Evolutionary conservation across 768 basidiomycete genomes (phyloP), one percentile per base, ranked within the genome.

Genomic region (Artomyces pyxidatus): DNA sequence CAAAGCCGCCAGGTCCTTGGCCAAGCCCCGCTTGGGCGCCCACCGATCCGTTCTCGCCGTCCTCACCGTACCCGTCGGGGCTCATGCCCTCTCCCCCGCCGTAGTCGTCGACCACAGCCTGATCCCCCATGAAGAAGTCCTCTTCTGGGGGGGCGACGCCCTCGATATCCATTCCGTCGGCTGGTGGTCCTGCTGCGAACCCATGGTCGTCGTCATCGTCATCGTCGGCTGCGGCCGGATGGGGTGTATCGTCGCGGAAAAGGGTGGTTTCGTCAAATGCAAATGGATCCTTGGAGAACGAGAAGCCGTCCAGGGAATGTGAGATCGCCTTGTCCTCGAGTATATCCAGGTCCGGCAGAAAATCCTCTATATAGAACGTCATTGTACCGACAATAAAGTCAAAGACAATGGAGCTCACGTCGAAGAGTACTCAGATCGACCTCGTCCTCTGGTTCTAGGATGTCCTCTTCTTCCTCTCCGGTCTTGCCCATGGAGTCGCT

Each of bases 401-500:
- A 38, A 49, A 38, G 58, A 30, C 39, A 16, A 0, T 1, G 17
- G 21, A 8, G 61, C 80, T 30, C 50, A 87, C 86, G 65, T 56
- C 84, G 74, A 40, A 87, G 67, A 51, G 74, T 69, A 25, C 71
- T 77, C 38, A 90, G 58, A 60, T 88, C 83, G 12, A 90, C 71
- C 4, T 76, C 71, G 46, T 84, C 81, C 53, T 77, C 77, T 2
- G 81, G 79, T 56, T 93, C 90, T 38, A 83, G 74, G 35, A 80
- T 65, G 12, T 70, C 71, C 22, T 83, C 82, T 40, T 89, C 91
- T 32, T 94, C 82, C 3, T 76, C 80, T 27, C 74, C 85, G 3
- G 75, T 72, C 53, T 81, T 86, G 3, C 82, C 80, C 63, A 87
- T 82, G 0, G 89, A 86, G 63, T 97, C 95, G 49, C 94, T 85